These are phyloP conservation scores for Aureobasidium subglaciale DNA, from an alignment of 2,329 filamentous ascomycete genomes.

Conservation along the genomic window DNA sequence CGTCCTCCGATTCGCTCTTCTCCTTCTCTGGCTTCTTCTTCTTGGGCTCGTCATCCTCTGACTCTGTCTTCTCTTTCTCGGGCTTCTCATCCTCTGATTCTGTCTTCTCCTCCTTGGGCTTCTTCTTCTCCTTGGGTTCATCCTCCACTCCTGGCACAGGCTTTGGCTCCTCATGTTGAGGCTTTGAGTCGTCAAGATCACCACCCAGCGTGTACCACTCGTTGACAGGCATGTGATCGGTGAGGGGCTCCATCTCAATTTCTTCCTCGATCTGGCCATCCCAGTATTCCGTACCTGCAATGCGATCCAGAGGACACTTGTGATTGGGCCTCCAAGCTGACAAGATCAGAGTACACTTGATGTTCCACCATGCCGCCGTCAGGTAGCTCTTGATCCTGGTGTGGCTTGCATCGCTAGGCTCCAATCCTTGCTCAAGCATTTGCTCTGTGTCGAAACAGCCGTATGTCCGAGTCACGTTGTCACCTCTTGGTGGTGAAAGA, in stretches of 20 bases:
- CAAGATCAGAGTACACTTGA: constrained; percentile 13
- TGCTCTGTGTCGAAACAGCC: constrained; percentile 12
- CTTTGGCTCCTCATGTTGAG: background rate
- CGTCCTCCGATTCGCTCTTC: background rate
- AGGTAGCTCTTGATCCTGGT: background rate
- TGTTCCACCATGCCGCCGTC: constrained; percentile 9
- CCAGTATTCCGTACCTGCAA: background rate
- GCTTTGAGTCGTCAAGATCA: background rate
- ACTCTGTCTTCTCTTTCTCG: background rate
- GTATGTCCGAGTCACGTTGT: background rate
- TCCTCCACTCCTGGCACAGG: too few species aligned
- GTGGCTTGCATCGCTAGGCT: background rate
- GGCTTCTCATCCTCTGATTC: background rate
- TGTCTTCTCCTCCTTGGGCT: background rate
- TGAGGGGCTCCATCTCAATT: background rate
- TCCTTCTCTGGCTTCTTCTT: background rate
- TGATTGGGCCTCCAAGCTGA: background rate
- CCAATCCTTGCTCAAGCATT: constrained; percentile 6
- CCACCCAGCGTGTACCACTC: too few species aligned
- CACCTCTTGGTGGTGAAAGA: background rate
- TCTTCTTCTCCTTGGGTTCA: background rate
- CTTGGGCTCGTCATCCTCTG: background rate
- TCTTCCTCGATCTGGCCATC: constrained; percentile 2
- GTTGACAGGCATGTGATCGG: background rate
- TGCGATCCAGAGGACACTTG: constrained; percentile 15